Percentiles rank a stretch among this genome's conserved stretches.
phyloP scores from a whole-genome alignment of 805 yeast species.

The Ogataea naganishii region DNA sequence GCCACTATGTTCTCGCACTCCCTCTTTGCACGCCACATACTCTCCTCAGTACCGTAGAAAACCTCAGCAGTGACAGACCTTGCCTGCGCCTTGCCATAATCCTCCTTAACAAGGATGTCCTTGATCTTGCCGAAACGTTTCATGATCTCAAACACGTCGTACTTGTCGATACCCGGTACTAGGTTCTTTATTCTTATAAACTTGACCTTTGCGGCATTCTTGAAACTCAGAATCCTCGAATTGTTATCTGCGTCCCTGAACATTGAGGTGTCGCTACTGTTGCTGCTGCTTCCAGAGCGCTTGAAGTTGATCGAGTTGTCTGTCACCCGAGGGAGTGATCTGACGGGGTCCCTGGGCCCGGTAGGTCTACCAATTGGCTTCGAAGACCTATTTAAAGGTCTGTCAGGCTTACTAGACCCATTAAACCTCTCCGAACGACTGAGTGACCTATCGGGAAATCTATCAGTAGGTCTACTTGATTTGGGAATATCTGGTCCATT shows the following conservation, averaged over 20 bases:
- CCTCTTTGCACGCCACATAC: constrained; percentile 21
- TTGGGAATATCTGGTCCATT: too few species aligned
- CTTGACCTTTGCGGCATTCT: constrained; percentile 13
- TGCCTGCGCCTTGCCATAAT: constrained; percentile 12
- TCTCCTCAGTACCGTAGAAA: constrained; percentile 18
- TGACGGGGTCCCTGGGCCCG: too few species aligned
- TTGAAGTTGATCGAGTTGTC: not conserved
- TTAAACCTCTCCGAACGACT: too few species aligned
- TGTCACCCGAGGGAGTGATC: not conserved
- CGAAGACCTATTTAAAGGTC: too few species aligned
- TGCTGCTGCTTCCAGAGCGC: not conserved
- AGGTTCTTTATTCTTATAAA: constrained; percentile 23
- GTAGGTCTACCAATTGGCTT: too few species aligned
- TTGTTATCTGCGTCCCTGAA: constrained; percentile 2
- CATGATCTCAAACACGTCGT: constrained; percentile 20
- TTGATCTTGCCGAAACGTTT: constrained; percentile 12
- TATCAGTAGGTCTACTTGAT: too few species aligned
- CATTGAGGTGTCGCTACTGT: not conserved
- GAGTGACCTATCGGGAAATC: too few species aligned
- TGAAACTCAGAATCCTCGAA: constrained; percentile 10
- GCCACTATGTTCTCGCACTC: constrained; percentile 35
- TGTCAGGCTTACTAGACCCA: too few species aligned
- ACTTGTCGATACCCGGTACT: constrained; percentile 19
- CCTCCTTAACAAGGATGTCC: constrained; percentile 17
- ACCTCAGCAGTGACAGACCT: constrained; percentile 31